These are phyloP conservation scores for Imleria badia DNA, from an alignment of 768 basidiomycete species.

Conservation along the genomic window DNA sequence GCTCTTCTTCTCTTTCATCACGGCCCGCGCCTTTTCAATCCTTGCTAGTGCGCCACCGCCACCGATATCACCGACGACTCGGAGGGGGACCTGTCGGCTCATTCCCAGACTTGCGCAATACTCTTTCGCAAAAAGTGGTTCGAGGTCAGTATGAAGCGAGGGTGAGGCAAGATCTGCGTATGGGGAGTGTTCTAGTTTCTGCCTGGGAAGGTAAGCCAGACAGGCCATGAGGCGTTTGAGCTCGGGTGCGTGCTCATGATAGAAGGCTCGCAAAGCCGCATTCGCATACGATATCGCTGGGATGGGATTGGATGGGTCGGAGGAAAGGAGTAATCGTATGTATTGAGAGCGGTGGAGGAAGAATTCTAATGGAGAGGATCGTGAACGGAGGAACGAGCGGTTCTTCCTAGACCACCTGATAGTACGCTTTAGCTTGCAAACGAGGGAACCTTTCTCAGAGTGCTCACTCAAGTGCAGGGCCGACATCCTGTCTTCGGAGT, in stretches of 20 bases:
- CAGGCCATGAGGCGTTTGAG: constrained; percentile 71
- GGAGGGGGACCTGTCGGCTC: constrained; percentile 85
- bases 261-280: constrained; percentile 61
- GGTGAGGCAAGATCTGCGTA: constrained; percentile 75
- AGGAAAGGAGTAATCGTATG: constrained; percentile 69
- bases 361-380: constrained; percentile 84
- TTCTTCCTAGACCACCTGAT: constrained; percentile 78
- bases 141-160: constrained; percentile 72
- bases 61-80: constrained; percentile 90
- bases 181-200: constrained; percentile 64
- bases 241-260: constrained; percentile 57
- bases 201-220: constrained; percentile 66
- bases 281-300: constrained; percentile 77
- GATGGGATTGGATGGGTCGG: constrained; percentile 54
- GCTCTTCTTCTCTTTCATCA: constrained; percentile 91
- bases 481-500: constrained; percentile 63
- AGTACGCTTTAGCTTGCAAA: background rate
- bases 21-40: constrained; percentile 91
- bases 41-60: constrained; percentile 87
- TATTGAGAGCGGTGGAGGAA: constrained; percentile 90
- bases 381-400: constrained; percentile 59
- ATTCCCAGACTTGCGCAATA: constrained; percentile 86
- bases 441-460: background rate
- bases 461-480: constrained; percentile 75
- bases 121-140: constrained; percentile 82